These are phyloP conservation scores for Metarhizium brunneum DNA, from an alignment of 2,329 filamentous ascomycete species.

Conservation along the genomic window DNA sequence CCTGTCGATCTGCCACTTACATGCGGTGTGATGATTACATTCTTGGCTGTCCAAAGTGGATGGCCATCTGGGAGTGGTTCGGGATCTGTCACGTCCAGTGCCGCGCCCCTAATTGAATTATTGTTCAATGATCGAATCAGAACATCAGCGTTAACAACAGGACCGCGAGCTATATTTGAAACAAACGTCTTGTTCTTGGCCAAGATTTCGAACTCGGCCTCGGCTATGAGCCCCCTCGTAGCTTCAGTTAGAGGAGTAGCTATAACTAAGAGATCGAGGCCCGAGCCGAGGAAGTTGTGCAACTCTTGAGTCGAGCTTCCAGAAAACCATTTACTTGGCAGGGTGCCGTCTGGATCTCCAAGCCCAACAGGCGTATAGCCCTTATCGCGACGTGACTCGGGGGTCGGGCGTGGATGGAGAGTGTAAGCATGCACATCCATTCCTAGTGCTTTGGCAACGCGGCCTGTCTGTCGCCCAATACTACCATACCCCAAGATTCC, in stretches of 20 bases:
- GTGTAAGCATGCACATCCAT: slow-evolving; percentile 63
- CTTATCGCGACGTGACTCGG: slow-evolving; percentile 45
- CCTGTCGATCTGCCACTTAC: slow-evolving; percentile 32
- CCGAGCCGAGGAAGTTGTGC: not conserved
- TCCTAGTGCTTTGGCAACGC: slow-evolving; percentile 48
- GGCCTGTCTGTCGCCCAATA: slow-evolving; percentile 33
- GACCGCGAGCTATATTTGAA: slow-evolving; percentile 54
- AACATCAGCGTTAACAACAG: slow-evolving; percentile 33
- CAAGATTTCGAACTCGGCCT: slow-evolving; percentile 32
- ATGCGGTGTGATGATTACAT: slow-evolving; percentile 47
- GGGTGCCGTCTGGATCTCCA: slow-evolving; percentile 31
- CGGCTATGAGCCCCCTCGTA: not conserved
- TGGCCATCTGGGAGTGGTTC: slow-evolving; percentile 58
- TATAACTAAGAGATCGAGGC: not conserved
- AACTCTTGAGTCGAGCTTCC: not conserved
- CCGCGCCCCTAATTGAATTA: slow-evolving; percentile 42
- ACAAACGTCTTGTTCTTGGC: slow-evolving; percentile 40
- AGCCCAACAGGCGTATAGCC: slow-evolving; percentile 59
- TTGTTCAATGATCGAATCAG: slow-evolving; percentile 45
- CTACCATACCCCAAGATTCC: slow-evolving; percentile 35
- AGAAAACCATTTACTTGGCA: slow-evolving; percentile 32
- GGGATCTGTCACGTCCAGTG: slow-evolving; percentile 63
- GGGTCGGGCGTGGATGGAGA: slow-evolving; percentile 46
- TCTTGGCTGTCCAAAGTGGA: slow-evolving; percentile 54
- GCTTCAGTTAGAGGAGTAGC: not conserved